Evolutionary conservation across 1,284 basidiomycete genomes (phyloP), one percentile per base, ranked within the genome.

Genomic region (Kalmanozyma brasiliensis): DNA sequence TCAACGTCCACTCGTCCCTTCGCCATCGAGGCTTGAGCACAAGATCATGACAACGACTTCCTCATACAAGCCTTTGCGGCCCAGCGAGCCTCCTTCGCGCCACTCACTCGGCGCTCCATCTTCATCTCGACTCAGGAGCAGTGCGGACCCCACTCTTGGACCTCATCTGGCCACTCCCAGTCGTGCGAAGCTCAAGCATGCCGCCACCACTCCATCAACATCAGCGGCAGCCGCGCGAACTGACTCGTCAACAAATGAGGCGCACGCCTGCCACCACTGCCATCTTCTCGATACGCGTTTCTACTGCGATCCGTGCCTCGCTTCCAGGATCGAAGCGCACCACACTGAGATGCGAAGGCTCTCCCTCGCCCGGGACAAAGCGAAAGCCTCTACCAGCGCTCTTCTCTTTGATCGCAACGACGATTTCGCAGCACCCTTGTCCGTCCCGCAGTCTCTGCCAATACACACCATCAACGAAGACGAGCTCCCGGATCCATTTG

Each of bases 271-370:
- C 32, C 37, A 52, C 1, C 53, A 75, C 23, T 75, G 73, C 22
- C 61, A 55, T 32, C 61, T 53, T 30, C 43, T 52, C 32, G 57
- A 73, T 17, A 53, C 60, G 4, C 53, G 53, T 29, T 75, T 75
- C 56, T 75, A 53, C 30, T 75, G 73, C 49, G 55, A 59, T 10
- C 49, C 52, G 9, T 75, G 73, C 29, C 48, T 73, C 41, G 33
- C 51, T 33, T 60, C 62, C 1, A 30, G 65, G 24, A 44, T 73
- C 35, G 36, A 55, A 20, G 65, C 59, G 1, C 70, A 75, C 32
- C 62, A 60, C 24, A 33, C 22, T 19, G 62, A 67, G 47, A 60
- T 72, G 34, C 51, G 48, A 17, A 58, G 69, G 36, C 49, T 74
- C 14, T 49, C 47, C 4, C 52, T 55, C 30, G 52, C 61, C 34